phyloP scores from a whole-genome alignment of 345 rosid species.

The Viola odorata region DNA sequence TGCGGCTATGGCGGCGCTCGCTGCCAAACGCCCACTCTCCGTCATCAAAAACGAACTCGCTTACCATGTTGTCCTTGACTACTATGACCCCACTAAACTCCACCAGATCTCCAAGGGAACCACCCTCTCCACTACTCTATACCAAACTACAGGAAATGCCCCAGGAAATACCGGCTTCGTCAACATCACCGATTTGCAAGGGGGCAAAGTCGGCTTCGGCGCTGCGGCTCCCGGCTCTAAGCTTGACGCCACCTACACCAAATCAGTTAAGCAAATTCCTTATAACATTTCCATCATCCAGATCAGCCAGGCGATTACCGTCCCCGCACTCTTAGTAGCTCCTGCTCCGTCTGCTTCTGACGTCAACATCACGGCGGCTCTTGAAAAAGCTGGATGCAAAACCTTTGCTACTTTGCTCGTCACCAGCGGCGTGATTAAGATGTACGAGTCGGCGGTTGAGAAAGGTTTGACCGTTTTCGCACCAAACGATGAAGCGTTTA shows the following conservation, averaged over 20 bases:
- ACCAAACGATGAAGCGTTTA: conserved; percentile 85
- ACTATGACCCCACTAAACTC: conserved; percentile 73
- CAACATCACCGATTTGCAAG: conserved; percentile 76
- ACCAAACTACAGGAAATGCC: conserved; percentile 90
- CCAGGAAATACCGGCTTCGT: conserved; percentile 79
- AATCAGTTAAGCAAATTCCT: conserved; percentile 73
- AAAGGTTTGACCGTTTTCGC: conserved; percentile 86
- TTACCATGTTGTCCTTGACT: conserved; percentile 77
- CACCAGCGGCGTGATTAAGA: conserved; percentile 71
- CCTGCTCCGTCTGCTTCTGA: conserved; percentile 57
- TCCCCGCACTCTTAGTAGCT: conserved; percentile 55
- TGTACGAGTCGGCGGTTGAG: conserved; percentile 47
- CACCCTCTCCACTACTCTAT: conserved; percentile 73
- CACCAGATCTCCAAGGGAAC: conserved; percentile 72
- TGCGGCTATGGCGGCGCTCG: conserved; percentile 66
- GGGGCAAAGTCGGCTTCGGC: conserved; percentile 84
- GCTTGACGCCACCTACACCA: conserved; percentile 67
- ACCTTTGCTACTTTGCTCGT: conserved; percentile 58
- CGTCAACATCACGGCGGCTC: conserved; percentile 61
- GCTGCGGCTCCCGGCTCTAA: conserved; percentile 76
- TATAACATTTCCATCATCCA: conserved; percentile 74
- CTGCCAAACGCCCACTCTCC: conserved; percentile 61
- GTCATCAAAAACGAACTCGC: conserved; percentile 65
- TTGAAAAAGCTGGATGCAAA: conserved; percentile 86
- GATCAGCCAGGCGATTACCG: conserved; percentile 60